phyloP scores from a whole-genome alignment of 345 rosid species.

The Lepidium sativum region DNA sequence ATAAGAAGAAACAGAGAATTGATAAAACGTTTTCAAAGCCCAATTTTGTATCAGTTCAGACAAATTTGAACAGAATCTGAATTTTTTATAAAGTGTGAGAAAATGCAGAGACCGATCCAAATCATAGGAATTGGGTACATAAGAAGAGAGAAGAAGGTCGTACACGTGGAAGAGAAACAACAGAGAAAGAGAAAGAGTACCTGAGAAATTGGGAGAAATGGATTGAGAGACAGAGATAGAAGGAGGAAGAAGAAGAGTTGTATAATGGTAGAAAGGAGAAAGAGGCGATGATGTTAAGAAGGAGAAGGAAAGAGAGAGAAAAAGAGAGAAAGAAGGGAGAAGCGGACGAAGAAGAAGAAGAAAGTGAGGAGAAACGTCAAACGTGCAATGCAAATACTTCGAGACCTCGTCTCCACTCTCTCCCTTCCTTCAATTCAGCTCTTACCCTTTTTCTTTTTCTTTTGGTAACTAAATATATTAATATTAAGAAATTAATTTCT shows the following conservation, averaged over 20 bases:
- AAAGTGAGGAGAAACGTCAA: constrained; percentile 5
- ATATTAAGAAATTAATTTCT: too few relatives aligned
- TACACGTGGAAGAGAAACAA: not conserved
- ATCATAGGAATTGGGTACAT: not conserved
- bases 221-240: too few relatives aligned
- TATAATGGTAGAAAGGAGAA: not conserved
- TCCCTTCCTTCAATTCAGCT: not conserved
- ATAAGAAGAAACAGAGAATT: constrained; percentile 11
- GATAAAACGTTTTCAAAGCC: not conserved
- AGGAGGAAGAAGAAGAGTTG: not conserved
- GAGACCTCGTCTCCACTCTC: constrained; percentile 21
- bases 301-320: not conserved
- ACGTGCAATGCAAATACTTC: constrained; percentile 30
- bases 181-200: constrained; percentile 5
- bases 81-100: not conserved
- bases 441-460: not conserved
- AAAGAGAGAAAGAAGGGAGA: constrained; percentile 16
- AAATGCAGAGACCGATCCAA: not conserved
- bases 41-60: not conserved
- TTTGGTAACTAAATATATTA: too few relatives aligned
- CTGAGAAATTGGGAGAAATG: constrained; percentile 15
- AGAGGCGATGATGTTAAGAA: not conserved
- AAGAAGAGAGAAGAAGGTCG: not conserved
- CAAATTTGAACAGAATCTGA: not conserved
- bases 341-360: constrained; percentile 11